A percentile compares a stretch with the other conserved stretches of the same genome.
Conservation (phyloP, 1,139 yeast species). For the Yamadazyma mexicana region DNA sequence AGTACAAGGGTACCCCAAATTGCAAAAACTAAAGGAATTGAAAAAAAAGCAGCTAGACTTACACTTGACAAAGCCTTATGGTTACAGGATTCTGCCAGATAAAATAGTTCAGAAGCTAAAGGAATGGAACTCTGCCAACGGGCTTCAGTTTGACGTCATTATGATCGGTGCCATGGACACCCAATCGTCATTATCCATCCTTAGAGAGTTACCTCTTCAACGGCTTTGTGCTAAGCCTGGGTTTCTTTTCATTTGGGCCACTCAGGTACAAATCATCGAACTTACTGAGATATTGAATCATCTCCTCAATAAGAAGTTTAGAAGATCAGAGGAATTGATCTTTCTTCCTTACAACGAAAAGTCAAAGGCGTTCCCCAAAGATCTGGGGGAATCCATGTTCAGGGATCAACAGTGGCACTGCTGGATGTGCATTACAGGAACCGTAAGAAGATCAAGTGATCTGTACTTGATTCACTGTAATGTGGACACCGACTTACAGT, state of each 20-base stretch:
- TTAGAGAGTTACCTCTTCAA: conserved; percentile 67
- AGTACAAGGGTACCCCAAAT: conserved; percentile 82
- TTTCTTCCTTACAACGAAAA: conserved; percentile 62
- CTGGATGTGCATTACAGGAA: conserved; percentile 96
- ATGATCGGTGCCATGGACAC: conserved; percentile 81
- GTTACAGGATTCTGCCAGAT: conserved; percentile 53
- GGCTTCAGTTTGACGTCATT: conserved; percentile 77
- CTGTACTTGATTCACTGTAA: conserved; percentile 87
- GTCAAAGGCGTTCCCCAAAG: conserved; percentile 59
- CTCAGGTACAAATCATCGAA: conserved; percentile 68
- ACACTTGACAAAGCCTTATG: conserved; percentile 64
- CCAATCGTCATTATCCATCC: conserved; percentile 63
- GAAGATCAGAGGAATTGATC: conserved; percentile 85
- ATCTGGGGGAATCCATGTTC: conserved; percentile 24
- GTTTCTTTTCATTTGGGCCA: conserved; percentile 82
- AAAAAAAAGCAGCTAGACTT: conserved; percentile 50
- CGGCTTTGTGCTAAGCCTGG: conserved; percentile 83
- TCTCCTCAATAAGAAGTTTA: conserved; percentile 70
- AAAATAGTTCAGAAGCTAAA: conserved; percentile 57
- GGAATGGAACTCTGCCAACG: conserved; percentile 57
- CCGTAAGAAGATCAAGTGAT: conserved; percentile 83
- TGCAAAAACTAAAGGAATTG: conserved; percentile 63
- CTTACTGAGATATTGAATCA: conserved; percentile 57
- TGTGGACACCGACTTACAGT: conserved; percentile 81
- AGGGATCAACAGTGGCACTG: conserved; percentile 82